Evolutionary conservation across 805 yeast genomes (phyloP).

Genomic region (Candida patagonica): DNA sequence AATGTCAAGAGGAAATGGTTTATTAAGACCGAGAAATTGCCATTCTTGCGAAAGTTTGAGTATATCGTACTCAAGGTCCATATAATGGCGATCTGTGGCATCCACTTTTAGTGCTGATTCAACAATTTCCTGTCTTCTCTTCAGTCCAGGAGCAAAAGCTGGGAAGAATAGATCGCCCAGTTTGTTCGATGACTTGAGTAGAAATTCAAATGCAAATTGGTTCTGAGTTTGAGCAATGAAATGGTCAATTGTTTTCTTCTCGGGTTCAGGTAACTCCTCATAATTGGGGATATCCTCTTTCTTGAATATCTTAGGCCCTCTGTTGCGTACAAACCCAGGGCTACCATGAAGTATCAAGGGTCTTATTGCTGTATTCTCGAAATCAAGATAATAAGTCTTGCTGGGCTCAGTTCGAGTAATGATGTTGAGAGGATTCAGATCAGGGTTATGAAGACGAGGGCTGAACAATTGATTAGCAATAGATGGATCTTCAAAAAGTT

Average conservation of each 20-base stretch:
- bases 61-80: constrained; percentile 26
- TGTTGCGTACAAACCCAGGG: constrained; percentile 79
- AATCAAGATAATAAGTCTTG: constrained; percentile 55
- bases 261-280: constrained; percentile 56
- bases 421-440: constrained; percentile 85
- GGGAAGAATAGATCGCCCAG: constrained; percentile 41
- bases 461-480: constrained; percentile 39
- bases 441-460: constrained; percentile 72
- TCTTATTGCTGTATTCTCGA: constrained; percentile 70
- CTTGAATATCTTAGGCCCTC: constrained; percentile 79
- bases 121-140: constrained; percentile 34
- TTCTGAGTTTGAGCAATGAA: constrained; percentile 87
- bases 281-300: constrained; percentile 67
- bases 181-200: constrained; percentile 53
- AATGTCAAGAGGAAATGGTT: constrained; percentile 49
- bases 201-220: constrained; percentile 79
- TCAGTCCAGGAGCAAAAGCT: constrained; percentile 71
- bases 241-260: constrained; percentile 72
- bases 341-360: constrained; percentile 73
- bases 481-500: constrained; percentile 1
- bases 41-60: constrained; percentile 23
- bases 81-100: constrained; percentile 18
- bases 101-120: constrained; percentile 20
- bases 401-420: constrained; percentile 36
- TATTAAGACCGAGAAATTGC: constrained; percentile 18